These are phyloP conservation scores for Neurospora sp. DNA, from an alignment of 495 filamentous ascomycete species.

Conservation along the genomic window DNA sequence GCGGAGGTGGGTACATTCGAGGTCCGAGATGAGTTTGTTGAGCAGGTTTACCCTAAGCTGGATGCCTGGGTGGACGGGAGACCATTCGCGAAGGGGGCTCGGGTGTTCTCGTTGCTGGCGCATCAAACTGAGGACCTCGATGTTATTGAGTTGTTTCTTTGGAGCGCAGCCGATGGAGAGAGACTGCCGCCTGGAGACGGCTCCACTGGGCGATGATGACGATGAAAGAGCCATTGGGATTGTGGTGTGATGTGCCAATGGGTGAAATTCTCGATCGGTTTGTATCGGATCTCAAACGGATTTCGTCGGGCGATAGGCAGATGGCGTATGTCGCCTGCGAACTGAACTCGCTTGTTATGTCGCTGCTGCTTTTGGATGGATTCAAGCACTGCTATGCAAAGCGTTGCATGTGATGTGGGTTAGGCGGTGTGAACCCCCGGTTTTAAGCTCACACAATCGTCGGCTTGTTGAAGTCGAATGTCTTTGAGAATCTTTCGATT, in stretches of 20 bases:
- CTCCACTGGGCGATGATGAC: not conserved
- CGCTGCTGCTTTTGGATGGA: not conserved
- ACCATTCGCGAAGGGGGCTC: not conserved
- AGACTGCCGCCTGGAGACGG: not conserved
- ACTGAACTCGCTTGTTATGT: not conserved
- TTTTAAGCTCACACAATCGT: not conserved
- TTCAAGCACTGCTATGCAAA: not conserved
- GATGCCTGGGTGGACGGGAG: not conserved
- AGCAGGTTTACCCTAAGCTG: not conserved
- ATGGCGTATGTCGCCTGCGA: not conserved
- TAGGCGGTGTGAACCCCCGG: not conserved
- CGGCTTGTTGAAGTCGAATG: not conserved
- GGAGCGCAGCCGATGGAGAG: not conserved
- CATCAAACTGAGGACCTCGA: not conserved
- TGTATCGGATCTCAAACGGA: not conserved
- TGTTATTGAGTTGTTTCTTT: not conserved
- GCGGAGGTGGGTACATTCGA: not conserved
- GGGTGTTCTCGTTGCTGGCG: not conserved
- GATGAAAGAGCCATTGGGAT: not conserved
- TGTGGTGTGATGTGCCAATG: not conserved
- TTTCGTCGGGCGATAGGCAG: not conserved
- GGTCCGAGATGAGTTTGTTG: not conserved
- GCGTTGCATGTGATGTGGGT: not conserved
- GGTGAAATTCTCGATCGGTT: not conserved
- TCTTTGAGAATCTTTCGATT: not conserved